Conservation (phyloP, 768 basidiomycete genomes). For the Tremella fuciformis region DNA sequence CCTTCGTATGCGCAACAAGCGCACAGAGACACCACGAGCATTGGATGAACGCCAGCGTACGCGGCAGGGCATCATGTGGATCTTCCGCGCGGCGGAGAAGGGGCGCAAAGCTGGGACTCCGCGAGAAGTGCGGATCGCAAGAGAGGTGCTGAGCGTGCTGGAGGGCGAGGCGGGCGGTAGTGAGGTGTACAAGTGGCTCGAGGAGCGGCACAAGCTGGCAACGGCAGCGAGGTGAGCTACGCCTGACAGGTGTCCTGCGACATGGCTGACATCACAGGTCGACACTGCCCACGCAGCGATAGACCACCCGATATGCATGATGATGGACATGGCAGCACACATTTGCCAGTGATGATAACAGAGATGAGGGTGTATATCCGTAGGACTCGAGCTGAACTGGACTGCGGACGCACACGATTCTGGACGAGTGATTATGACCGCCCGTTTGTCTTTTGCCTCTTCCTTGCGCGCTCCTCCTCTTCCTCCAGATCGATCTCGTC, state of each 20-base stretch:
- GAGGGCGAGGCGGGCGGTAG: constrained; percentile 63
- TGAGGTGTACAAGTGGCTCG: constrained; percentile 62
- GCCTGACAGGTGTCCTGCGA: neutral
- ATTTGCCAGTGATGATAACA: no score
- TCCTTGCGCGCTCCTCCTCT: constrained; percentile 40
- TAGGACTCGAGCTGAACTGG: no score
- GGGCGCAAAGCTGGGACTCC: constrained; percentile 59
- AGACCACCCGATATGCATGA: neutral
- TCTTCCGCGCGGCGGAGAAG: constrained; percentile 63
- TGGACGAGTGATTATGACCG: no score
- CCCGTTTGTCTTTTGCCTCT: constrained; percentile 31
- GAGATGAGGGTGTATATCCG: no score
- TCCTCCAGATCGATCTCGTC: constrained; percentile 45
- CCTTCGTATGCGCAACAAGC: constrained; percentile 65
- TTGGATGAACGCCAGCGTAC: constrained; percentile 77
- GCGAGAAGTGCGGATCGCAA: constrained; percentile 66
- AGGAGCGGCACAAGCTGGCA: constrained; percentile 64
- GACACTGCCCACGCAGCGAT: no score
- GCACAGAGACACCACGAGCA: constrained; percentile 64
- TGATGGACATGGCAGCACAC: constrained; percentile 2
- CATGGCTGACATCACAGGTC: neutral
- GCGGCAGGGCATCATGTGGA: constrained; percentile 67
- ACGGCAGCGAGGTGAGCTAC: constrained; percentile 61
- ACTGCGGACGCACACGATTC: no score
- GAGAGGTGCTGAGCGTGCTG: constrained; percentile 70